Evolutionary conservation across 306 rosid species (phyloP).

Genomic region (Vigna mungo): DNA sequence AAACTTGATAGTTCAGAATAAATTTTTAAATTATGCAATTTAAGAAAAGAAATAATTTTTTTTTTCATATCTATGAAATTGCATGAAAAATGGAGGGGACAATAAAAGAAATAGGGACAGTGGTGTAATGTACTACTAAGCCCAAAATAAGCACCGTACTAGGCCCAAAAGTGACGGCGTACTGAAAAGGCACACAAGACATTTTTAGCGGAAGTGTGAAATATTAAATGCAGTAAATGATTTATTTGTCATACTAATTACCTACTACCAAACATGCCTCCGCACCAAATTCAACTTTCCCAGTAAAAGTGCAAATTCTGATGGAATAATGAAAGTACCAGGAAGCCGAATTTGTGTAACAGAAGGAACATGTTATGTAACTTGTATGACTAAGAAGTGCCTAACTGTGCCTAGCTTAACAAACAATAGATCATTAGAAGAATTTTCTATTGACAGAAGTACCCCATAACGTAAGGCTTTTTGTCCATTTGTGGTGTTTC

Average conservation of each 20-base stretch:
- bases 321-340: not conserved
- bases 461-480: not conserved
- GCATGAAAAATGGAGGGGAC: too few species aligned
- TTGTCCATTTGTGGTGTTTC: slow-evolving; percentile 7
- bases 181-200: not conserved
- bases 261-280: not conserved
- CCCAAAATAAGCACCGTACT: not conserved
- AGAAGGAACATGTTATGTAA: not conserved
- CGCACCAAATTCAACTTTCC: not conserved
- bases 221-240: not conserved
- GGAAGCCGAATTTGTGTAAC: not conserved
- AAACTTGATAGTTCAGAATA: too few species aligned
- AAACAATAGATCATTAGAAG: not conserved
- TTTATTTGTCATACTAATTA: not conserved
- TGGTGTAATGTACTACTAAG: too few species aligned
- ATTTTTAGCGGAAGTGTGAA: not conserved
- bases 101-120: too few species aligned
- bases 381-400: not conserved
- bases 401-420: not conserved
- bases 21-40: too few species aligned
- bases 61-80: too few species aligned
- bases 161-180: not conserved
- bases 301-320: not conserved
- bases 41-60: too few species aligned
- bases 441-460: not conserved